Conservation (phyloP, 2,329 filamentous ascomycete genomes). For the Acephala macrosclerotiorum region DNA sequence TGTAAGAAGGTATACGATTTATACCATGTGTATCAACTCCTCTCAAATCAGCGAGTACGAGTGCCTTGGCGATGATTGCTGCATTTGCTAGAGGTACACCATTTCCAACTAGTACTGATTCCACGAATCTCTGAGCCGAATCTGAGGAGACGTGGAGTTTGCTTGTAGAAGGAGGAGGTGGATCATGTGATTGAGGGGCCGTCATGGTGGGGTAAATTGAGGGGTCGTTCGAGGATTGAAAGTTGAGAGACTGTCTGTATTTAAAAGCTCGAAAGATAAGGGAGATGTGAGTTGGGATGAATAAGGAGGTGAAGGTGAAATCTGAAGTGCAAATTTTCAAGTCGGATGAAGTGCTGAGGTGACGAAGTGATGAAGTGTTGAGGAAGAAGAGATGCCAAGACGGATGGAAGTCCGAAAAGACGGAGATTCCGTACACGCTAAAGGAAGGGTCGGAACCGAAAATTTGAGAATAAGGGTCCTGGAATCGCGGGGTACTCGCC, state of each 20-base stretch:
- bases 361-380: background rate
- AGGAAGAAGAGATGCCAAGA: background rate
- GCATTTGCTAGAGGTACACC: conserved; percentile 67
- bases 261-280: too few species aligned
- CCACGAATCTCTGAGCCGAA: conserved; percentile 16
- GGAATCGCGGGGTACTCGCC: too few species aligned
- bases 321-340: too few species aligned
- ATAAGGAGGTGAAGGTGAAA: background rate
- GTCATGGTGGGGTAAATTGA: conserved; percentile 14
- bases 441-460: background rate
- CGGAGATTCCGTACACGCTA: conserved; percentile 1
- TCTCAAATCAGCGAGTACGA: conserved; percentile 78
- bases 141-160: conserved; percentile 18
- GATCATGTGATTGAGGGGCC: conserved; percentile 5
- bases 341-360: background rate
- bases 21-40: conserved; percentile 83
- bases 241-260: background rate
- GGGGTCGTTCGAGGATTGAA: background rate
- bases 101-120: conserved; percentile 61
- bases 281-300: background rate
- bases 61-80: conserved; percentile 67
- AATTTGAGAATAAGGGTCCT: background rate
- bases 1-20: conserved; percentile 81
- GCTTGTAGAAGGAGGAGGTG: background rate
- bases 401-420: background rate